phyloP scores from a whole-genome alignment of 179 eudicot genomes.

The Gypsophila paniculata region DNA sequence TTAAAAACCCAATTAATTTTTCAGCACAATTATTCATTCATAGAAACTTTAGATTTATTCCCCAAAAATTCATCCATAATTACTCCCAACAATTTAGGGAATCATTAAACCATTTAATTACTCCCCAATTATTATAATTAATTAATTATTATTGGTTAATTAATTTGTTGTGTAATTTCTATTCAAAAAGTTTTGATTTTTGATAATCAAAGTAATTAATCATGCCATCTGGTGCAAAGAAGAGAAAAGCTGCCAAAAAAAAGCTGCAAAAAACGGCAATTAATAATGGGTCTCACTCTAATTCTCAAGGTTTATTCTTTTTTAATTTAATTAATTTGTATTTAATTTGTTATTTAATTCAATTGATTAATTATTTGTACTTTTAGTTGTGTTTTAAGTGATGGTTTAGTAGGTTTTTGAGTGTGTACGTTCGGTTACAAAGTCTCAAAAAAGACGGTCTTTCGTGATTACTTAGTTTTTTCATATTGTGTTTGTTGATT shows the following conservation, averaged over 20 bases:
- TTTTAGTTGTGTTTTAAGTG: not conserved
- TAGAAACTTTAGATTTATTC: conserved; percentile 14
- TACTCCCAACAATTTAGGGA: not conserved
- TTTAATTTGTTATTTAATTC: not conserved
- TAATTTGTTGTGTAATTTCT: not conserved
- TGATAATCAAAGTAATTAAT: conserved; percentile 7
- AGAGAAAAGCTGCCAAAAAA: conserved; percentile 69
- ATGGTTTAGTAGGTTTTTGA: conserved; percentile 6
- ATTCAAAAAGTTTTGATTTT: not conserved
- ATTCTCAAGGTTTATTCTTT: conserved; percentile 31
- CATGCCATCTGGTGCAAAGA: conserved; percentile 56
- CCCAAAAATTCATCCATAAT: not conserved
- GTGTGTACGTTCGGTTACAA: not conserved
- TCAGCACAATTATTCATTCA: conserved; percentile 1
- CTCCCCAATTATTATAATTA: not conserved
- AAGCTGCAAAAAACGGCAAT: conserved; percentile 36
- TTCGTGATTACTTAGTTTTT: too few species aligned
- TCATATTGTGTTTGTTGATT: too few species aligned
- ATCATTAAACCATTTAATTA: conserved; percentile 19
- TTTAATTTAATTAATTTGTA: conserved; percentile 14
- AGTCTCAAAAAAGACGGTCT: not conserved
- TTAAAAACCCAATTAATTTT: not conserved
- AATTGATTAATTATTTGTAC: too few species aligned
- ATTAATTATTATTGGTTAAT: too few species aligned
- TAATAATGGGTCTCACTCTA: conserved; percentile 26